Evolutionary conservation across 2,329 filamentous ascomycete genomes (phyloP).

Genomic region (Aspergillus arachidicola): DNA sequence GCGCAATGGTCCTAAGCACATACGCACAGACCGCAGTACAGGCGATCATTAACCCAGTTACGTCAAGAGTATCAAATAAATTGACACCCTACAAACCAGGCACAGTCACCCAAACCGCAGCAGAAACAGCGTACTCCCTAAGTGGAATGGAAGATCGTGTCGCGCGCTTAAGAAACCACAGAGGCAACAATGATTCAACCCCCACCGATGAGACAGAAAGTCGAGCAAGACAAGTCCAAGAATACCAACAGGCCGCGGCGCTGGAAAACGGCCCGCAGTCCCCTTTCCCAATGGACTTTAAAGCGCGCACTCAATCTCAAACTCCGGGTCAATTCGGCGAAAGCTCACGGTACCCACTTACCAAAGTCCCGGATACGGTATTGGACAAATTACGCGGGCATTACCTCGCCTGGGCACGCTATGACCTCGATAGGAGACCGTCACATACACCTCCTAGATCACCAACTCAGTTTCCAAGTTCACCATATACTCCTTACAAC

Average conservation of each 20-base stretch:
- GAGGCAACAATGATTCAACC: neutral
- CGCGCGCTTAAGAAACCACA: conserved; percentile 28
- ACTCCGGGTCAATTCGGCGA: conserved; percentile 46
- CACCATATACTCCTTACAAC: neutral
- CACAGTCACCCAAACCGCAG: conserved; percentile 34
- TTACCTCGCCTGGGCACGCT: conserved; percentile 66
- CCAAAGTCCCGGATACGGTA: conserved; percentile 55
- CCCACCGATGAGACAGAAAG: neutral
- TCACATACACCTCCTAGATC: conserved; percentile 24
- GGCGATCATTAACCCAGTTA: conserved; percentile 27
- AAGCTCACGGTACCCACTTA: conserved; percentile 59
- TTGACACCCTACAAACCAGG: conserved; percentile 33
- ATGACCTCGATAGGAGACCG: conserved; percentile 30
- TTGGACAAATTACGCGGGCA: conserved; percentile 60
- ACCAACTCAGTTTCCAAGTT: neutral
- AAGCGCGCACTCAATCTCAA: conserved; percentile 48
- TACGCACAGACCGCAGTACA: conserved; percentile 42
- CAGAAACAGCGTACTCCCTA: conserved; percentile 33
- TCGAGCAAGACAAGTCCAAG: conserved; percentile 4
- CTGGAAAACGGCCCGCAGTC: conserved; percentile 35
- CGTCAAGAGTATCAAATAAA: conserved; percentile 28
- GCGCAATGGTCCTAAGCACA: conserved; percentile 48
- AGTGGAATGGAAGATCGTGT: conserved; percentile 32
- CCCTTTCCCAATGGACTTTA: conserved; percentile 35
- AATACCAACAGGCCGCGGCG: conserved; percentile 5